Evolutionary conservation across 2,329 filamentous ascomycete genomes (phyloP).

Genomic region (Paracoccidioides lutzii): DNA sequence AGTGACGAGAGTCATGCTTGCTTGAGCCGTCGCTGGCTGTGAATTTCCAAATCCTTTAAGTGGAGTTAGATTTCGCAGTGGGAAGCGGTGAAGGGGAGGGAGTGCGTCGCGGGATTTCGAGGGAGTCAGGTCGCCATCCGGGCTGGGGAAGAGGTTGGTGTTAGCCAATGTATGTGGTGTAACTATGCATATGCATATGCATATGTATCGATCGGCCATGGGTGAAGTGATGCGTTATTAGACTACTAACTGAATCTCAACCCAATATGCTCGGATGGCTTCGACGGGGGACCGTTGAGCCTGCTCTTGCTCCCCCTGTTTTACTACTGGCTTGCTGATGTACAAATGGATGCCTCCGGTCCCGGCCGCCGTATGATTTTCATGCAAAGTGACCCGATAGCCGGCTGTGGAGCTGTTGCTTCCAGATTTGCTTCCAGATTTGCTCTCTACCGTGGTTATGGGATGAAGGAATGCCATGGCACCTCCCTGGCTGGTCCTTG

Average conservation of each 20-base stretch:
- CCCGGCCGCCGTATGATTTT: background rate
- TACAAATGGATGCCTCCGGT: background rate
- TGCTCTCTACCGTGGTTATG: background rate
- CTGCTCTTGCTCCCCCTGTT: background rate
- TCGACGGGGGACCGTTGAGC: background rate
- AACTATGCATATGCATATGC: background rate
- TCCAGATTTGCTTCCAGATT: background rate
- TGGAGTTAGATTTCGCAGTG: background rate
- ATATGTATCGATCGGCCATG: background rate
- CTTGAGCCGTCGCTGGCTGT: background rate
- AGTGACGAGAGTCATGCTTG: background rate
- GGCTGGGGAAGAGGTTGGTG: background rate
- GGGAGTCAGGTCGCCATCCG: conserved; percentile 4
- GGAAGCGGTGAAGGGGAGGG: conserved; percentile 2
- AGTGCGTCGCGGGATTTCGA: background rate
- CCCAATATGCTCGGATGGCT: conserved; percentile 1
- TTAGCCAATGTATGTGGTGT: background rate
- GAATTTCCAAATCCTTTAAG: background rate
- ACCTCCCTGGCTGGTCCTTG: conserved; percentile 1
- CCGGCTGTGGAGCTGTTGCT: background rate
- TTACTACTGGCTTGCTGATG: background rate
- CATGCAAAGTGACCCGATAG: conserved; percentile 1
- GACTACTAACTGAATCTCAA: conserved; percentile 7
- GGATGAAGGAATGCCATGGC: conserved; percentile 4
- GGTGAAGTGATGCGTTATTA: background rate